These are phyloP conservation scores for Malassezia globosa DNA, from an alignment of 1,284 basidiomycete genomes.

Conservation along the genomic window DNA sequence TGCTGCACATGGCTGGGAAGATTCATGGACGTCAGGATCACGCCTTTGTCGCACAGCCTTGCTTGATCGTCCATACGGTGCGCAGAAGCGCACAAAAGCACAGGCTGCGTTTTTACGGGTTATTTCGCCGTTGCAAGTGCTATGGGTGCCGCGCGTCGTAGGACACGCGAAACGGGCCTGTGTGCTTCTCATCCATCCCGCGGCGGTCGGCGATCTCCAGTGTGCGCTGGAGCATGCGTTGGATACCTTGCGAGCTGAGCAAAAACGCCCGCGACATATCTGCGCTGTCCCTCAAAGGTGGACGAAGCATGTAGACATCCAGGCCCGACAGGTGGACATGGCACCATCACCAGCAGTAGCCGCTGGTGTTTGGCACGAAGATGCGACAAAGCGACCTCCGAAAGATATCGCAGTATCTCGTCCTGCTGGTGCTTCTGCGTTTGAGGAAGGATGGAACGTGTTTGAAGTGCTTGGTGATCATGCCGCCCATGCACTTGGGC, in stretches of 20 bases:
- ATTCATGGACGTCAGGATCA: conserved; percentile 4
- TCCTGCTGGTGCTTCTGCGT: neutral
- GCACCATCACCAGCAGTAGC: conserved; percentile 26
- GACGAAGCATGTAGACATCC: conserved; percentile 5
- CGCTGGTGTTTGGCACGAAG: conserved; percentile 13
- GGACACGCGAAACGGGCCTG: conserved; percentile 15
- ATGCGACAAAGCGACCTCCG: neutral
- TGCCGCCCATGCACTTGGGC: conserved; percentile 22
- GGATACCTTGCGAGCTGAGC: conserved; percentile 18
- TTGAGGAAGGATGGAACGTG: conserved; percentile 28
- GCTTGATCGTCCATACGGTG: neutral
- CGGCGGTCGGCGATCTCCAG: conserved; percentile 21
- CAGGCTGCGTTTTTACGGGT: neutral
- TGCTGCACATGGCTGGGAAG: conserved; percentile 14
- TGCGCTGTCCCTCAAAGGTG: conserved; percentile 2
- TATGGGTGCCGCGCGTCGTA: conserved; percentile 5
- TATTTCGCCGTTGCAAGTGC: conserved; percentile 8
- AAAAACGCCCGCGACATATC: neutral
- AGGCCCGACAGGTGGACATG: conserved; percentile 19
- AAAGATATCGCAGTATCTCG: conserved; percentile 11
- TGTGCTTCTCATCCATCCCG: conserved; percentile 27
- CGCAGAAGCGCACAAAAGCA: neutral
- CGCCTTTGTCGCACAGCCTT: conserved; percentile 7
- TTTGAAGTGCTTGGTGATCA: conserved; percentile 36
- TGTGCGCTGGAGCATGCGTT: conserved; percentile 20